Evolutionary conservation across 2,329 filamentous ascomycete species (phyloP), one percentile per base, ranked within the genome.

Genomic region (Pochonia chlamydosporia): DNA sequence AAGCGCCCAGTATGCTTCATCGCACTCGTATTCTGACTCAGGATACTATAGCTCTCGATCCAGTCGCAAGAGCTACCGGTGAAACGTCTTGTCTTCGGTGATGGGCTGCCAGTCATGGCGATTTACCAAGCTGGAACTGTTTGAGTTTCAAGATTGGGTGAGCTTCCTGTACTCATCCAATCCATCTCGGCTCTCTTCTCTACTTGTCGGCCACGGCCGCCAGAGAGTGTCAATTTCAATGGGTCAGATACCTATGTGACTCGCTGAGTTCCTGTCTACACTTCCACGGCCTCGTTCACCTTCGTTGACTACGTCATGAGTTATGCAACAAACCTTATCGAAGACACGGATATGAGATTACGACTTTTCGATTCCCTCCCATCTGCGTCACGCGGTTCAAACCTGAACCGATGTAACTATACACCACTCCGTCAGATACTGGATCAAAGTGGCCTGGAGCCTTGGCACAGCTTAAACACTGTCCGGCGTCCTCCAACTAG

Each of bases 81-180:
- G 75, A 80, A 78, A 55, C 31, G 66, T 77, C 16, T 51, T 72
- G 71, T 78, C 75, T 76, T 75, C 68, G 70, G 63, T 65, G 62
- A 67, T 66, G 61, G 71, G 70, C 55, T 71, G 64, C 60, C 66
- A 60, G 55, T 60, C 64, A 51, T 68, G 68, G 66, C 66, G 61
- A 58, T 62, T 56, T 51, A 65, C 67, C 25, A 64, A 66, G 41
- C 59, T 78, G 56, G 57, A 60, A 51, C 57, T 52, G 49, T 78
- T 77, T 55, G 61, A 66, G 47, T 66, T 76, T 49, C 52, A 63
- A 50, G 62, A 64, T 44, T 78, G 76, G 75, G 59, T 74, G 51
- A 57, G 58, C 33, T 76, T 75, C 54, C 69, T 79, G 50, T 74
- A 70, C 61, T 74, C 74, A 7, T 46, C 62, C 51, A 66, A 64